Evolutionary conservation across 176 grass and related monocot species (phyloP), one percentile per base, ranked within the genome.

Genomic region (Musa schizocarpa): DNA sequence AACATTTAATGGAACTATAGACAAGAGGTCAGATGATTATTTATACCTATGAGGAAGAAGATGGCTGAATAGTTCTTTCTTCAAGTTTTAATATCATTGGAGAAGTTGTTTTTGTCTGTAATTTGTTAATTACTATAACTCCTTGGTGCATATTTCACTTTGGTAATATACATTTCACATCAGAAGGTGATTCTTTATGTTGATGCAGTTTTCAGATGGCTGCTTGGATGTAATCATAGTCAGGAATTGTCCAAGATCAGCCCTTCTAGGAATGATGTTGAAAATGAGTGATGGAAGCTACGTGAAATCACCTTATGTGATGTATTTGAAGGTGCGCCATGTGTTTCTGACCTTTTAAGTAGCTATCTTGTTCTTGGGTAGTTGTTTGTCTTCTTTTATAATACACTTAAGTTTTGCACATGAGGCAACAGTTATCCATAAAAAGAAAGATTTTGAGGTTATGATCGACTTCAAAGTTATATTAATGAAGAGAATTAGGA

Each of bases 171-270:
- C 34, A 43, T 43, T 43, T 43, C 34, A 43, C 34, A 6, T 43
- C 34, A 43, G 34, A 43, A 43, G 34, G 4, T 61, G 22, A 48
- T 43, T 64, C 7, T 78, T 59, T 21, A 59, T 74, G 61, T 23
- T 72, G 8, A 54, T 90, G 74, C 79, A 99, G 96, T 95, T 99
- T 76, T 86, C 91, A 25, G 96, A 99, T 86, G 96, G 96, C 50
- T 99, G 86, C 88, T 83, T 99, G 87, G 96, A 99, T 77, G 88
- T 68, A 43, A 82, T 88, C n/a, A 88, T 99, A 79, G 77, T 99
- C 63, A 94, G 72, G 87, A 84, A 99, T 5, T 99, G 96, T 78
- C 88, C 96, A 13, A 84, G 78, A 68, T 88, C 83, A 29, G 86
- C 78, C 43, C 76, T 86, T 54, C 63, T 88, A 9, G 78, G 75